phyloP scores from a whole-genome alignment of 2,329 filamentous ascomycete genomes.

The Monilinia laxa region DNA sequence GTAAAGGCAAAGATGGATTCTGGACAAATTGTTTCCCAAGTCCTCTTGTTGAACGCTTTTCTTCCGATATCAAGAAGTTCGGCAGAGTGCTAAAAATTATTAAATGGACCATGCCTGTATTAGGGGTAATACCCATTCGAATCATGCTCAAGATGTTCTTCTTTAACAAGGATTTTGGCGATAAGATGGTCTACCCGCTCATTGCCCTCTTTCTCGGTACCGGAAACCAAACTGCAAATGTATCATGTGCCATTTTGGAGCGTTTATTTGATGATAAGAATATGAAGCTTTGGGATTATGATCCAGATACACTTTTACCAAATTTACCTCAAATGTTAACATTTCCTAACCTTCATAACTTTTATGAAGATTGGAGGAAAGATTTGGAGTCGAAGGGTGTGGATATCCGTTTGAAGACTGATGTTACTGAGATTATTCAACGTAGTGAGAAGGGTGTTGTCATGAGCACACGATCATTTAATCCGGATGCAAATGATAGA shows the following conservation, averaged over 20 bases:
- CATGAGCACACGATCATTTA: constrained; percentile 47
- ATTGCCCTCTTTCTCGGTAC: constrained; percentile 73
- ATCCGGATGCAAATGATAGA: constrained; percentile 52
- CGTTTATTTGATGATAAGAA: constrained; percentile 58
- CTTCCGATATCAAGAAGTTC: constrained; percentile 57
- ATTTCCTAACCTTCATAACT: constrained; percentile 60
- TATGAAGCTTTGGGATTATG: constrained; percentile 61
- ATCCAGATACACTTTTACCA: constrained; percentile 52
- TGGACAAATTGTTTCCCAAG: constrained; percentile 67
- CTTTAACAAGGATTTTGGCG: constrained; percentile 68
- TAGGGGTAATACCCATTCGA: constrained; percentile 62
- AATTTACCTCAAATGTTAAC: constrained; percentile 66
- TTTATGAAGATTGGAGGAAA: constrained; percentile 60
- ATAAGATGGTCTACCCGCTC: constrained; percentile 69
- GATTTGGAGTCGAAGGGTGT: constrained; percentile 56
- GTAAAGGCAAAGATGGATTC: constrained; percentile 57
- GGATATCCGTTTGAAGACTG: constrained; percentile 54
- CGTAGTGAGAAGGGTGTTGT: constrained; percentile 53
- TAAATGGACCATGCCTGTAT: constrained; percentile 58
- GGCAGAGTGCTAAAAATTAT: constrained; percentile 44
- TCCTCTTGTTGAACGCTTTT: constrained; percentile 54
- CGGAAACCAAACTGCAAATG: constrained; percentile 69
- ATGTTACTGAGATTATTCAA: constrained; percentile 53
- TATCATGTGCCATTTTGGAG: constrained; percentile 66
- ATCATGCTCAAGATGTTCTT: constrained; percentile 65